These are phyloP conservation scores for Eudorina sp. DNA, from an alignment of 139 green algal species.

Conservation along the genomic window DNA sequence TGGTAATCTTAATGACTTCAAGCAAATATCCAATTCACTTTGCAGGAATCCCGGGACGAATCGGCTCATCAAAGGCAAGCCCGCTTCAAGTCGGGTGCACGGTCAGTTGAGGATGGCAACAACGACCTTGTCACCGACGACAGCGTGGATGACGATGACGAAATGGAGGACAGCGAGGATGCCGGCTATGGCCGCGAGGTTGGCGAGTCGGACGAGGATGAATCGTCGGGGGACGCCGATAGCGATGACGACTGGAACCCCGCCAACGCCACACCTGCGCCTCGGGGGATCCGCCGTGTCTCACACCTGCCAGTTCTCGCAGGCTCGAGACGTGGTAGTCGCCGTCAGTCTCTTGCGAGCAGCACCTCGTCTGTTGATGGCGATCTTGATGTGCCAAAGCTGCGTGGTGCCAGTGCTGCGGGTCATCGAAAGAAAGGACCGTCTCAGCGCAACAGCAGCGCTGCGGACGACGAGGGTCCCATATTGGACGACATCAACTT, in stretches of 20 bases:
- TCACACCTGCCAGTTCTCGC: too few species aligned
- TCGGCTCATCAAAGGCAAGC: too few species aligned
- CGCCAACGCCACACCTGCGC: constrained; percentile 57
- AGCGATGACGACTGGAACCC: constrained; percentile 64
- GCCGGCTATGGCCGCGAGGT: neutral
- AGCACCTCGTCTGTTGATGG: neutral
- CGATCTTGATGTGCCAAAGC: too few species aligned
- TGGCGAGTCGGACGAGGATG: neutral
- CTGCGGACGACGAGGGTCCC: neutral
- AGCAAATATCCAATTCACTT: too few species aligned
- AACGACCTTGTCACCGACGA: too few species aligned
- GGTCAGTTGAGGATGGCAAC: too few species aligned
- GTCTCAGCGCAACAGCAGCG: neutral
- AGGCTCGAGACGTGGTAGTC: neutral
- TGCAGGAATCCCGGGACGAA: too few species aligned
- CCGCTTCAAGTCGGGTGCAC: too few species aligned
- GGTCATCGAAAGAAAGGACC: too few species aligned
- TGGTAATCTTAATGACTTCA: too few species aligned
- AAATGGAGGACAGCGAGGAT: neutral
- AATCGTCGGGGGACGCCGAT: constrained; percentile 29
- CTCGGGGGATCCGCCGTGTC: too few species aligned
- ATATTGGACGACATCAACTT: constrained; percentile 32
- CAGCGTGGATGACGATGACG: constrained; percentile 4
- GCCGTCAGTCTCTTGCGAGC: neutral
- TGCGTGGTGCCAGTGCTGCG: too few species aligned